phyloP scores from a whole-genome alignment of 306 rosid genomes.

The Fragaria iinumae region DNA sequence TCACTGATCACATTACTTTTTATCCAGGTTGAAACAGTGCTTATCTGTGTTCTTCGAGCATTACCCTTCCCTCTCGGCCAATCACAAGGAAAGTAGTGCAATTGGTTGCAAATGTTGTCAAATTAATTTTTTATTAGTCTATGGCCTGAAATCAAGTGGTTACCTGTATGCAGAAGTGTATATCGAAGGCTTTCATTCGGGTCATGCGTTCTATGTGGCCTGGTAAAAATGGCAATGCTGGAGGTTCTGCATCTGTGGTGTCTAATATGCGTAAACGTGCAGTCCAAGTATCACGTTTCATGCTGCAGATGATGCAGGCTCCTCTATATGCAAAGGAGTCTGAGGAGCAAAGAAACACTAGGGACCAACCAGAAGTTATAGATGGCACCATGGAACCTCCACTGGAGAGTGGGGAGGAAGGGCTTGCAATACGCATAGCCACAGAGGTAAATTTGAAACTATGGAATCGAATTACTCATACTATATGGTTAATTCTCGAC shows the following conservation, averaged over 20 bases:
- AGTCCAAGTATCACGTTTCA: slow-evolving; percentile 90
- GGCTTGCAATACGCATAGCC: slow-evolving; percentile 79
- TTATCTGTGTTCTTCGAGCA: slow-evolving; percentile 91
- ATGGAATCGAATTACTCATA: slow-evolving; percentile 5
- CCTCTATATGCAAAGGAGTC: slow-evolving; percentile 55
- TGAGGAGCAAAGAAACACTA: slow-evolving; percentile 39
- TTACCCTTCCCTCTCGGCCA: slow-evolving; percentile 75
- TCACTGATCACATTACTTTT: slow-evolving; percentile 15
- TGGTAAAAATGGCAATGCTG: slow-evolving; percentile 64
- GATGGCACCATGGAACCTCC: slow-evolving; percentile 51
- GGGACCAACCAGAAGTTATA: slow-evolving; percentile 44
- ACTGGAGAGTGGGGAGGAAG: slow-evolving; percentile 81
- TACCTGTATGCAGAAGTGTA: slow-evolving; percentile 57
- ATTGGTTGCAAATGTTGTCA: neutral
- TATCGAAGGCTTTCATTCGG: slow-evolving; percentile 74
- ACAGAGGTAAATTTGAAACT: slow-evolving; percentile 57
- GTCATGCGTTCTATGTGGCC: slow-evolving; percentile 97
- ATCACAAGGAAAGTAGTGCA: slow-evolving; percentile 64
- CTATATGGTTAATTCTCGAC: slow-evolving; percentile 10
- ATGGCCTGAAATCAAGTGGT: slow-evolving; percentile 22
- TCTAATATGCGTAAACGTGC: slow-evolving; percentile 87
- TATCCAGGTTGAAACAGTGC: slow-evolving; percentile 80
- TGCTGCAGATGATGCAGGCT: slow-evolving; percentile 92
- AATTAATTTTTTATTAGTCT: neutral
- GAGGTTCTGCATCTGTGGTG: slow-evolving; percentile 53